These are phyloP conservation scores for Venturia nashicola DNA, from an alignment of 2,329 filamentous ascomycete species.

Conservation along the genomic window DNA sequence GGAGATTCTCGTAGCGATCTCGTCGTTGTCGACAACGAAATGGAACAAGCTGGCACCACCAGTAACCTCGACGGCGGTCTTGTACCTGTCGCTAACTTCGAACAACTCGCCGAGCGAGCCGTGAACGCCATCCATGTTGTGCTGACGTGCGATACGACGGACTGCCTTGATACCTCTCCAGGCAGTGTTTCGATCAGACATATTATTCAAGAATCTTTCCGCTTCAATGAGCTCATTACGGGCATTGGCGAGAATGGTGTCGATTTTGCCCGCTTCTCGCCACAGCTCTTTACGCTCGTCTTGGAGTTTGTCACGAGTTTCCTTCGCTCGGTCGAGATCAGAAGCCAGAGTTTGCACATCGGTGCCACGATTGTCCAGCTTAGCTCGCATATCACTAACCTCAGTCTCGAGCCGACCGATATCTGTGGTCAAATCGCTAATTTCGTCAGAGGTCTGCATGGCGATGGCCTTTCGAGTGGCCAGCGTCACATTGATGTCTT, in stretches of 20 bases:
- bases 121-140: conserved; percentile 74
- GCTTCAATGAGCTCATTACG: conserved; percentile 65
- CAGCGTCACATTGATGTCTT: conserved; percentile 64
- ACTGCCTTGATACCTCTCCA: conserved; percentile 71
- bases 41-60: conserved; percentile 90
- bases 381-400: conserved; percentile 55
- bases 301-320: conserved; percentile 63
- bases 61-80: conserved; percentile 82
- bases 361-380: conserved; percentile 67
- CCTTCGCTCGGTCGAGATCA: conserved; percentile 63
- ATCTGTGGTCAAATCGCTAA: conserved; percentile 54
- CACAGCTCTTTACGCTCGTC: conserved; percentile 82
- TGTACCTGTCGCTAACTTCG: conserved; percentile 71
- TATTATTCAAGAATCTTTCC: conserved; percentile 64
- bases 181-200: conserved; percentile 82
- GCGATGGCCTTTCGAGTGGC: conserved; percentile 73
- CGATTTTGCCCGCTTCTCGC: conserved; percentile 79
- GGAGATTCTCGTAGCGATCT: conserved; percentile 71
- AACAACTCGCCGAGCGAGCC: conserved; percentile 91
- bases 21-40: conserved; percentile 86
- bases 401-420: conserved; percentile 64
- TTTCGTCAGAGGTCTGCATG: conserved; percentile 75
- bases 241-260: conserved; percentile 63
- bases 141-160: conserved; percentile 65
- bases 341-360: conserved; percentile 61